Evolutionary conservation across 306 rosid species (phyloP).

Genomic region (Ormosia semicastrata): DNA sequence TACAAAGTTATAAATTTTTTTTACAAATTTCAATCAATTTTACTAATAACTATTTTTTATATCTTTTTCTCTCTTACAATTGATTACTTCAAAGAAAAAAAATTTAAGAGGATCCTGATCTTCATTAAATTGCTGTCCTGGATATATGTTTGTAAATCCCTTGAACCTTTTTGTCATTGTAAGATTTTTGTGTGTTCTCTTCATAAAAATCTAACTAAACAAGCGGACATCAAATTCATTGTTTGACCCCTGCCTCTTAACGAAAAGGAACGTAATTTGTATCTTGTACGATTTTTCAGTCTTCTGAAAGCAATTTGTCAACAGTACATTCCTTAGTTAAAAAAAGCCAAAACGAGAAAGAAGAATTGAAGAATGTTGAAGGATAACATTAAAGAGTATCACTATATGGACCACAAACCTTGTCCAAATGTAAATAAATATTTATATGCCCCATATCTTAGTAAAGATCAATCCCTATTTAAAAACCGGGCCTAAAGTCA

Average conservation of each 20-base stretch:
- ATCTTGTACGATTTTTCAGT: neutral
- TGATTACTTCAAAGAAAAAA: too few species aligned
- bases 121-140: neutral
- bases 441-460: neutral
- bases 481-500: neutral
- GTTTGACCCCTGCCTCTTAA: neutral
- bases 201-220: too few species aligned
- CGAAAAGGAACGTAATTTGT: neutral
- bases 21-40: too few species aligned
- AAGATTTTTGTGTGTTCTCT: neutral
- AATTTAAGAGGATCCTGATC: too few species aligned
- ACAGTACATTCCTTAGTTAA: neutral
- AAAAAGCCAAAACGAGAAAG: neutral
- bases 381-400: neutral
- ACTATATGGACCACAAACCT: neutral
- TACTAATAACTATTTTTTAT: too few species aligned
- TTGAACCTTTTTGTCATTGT: neutral
- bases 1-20: too few species aligned
- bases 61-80: too few species aligned
- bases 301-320: neutral
- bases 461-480: neutral
- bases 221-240: too few species aligned
- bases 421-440: constrained; percentile 1
- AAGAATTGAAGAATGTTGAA: neutral
- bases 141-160: neutral